Evolutionary conservation across 208 protist species (phyloP).

Genomic region (Trypanosoma boissoni): DNA sequence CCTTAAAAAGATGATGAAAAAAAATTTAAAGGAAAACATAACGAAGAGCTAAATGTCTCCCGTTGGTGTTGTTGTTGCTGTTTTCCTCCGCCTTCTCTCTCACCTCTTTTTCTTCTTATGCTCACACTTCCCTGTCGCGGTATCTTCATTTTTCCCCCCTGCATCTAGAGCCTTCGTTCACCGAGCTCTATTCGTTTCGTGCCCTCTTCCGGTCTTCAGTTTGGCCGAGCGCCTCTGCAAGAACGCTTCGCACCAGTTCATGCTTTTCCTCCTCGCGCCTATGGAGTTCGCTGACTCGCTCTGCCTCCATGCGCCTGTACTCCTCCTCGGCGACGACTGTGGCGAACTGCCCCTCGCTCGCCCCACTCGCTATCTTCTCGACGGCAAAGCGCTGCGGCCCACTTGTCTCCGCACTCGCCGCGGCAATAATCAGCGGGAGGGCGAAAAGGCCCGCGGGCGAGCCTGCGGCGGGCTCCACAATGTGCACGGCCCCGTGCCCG

Average conservation of each 20-base stretch:
- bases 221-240: constrained; percentile 34
- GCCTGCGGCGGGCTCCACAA: constrained; percentile 34
- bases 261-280: constrained; percentile 29
- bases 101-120: not conserved
- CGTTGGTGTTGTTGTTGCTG: not conserved
- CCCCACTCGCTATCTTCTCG: constrained; percentile 41
- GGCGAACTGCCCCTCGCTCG: constrained; percentile 40
- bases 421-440: constrained; percentile 15
- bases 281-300: constrained; percentile 9
- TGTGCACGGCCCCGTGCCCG: constrained; percentile 38
- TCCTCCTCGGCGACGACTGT: constrained; percentile 33
- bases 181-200: constrained; percentile 7
- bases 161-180: no score
- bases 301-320: constrained; percentile 37
- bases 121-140: no score
- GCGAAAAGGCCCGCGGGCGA: constrained; percentile 11
- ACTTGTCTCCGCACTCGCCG: constrained; percentile 1
- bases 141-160: no score
- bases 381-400: constrained; percentile 36
- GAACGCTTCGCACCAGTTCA: constrained; percentile 28
- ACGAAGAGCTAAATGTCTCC: no score
- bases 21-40: no score
- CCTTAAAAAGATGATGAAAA: no score
- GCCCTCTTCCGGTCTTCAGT: constrained; percentile 12
- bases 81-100: not conserved